These are phyloP conservation scores for Xylaria sp. DNA, from an alignment of 2,329 filamentous ascomycete genomes.

Conservation along the genomic window DNA sequence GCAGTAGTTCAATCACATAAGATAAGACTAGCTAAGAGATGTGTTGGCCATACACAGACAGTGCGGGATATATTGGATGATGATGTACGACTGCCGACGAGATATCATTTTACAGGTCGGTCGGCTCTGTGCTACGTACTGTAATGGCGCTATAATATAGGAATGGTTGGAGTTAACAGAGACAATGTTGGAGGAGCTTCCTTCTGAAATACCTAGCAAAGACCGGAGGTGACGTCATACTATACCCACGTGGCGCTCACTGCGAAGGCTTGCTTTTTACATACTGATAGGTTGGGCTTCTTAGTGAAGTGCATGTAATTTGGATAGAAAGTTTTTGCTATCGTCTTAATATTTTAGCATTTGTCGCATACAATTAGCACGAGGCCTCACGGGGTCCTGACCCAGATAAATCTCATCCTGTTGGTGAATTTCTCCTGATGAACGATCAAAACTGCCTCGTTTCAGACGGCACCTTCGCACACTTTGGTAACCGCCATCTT, in stretches of 20 bases:
- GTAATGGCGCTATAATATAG: not conserved
- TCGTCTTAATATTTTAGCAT: no score
- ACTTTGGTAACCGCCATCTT: not conserved
- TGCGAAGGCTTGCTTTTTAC: not conserved
- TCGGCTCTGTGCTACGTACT: not conserved
- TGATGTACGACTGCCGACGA: conserved; percentile 7
- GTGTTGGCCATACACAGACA: not conserved
- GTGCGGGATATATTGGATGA: not conserved
- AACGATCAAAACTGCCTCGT: not conserved
- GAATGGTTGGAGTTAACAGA: not conserved
- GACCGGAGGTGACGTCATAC: not conserved
- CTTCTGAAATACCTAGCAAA: not conserved
- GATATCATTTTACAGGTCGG: not conserved
- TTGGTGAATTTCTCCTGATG: not conserved
- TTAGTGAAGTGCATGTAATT: no score
- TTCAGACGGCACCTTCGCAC: not conserved
- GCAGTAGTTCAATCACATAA: no score
- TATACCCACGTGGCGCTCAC: not conserved
- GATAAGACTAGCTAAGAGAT: no score
- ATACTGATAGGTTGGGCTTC: no score
- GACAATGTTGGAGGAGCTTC: not conserved
- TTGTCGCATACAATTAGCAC: no score
- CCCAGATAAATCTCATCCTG: no score
- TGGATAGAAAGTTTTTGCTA: no score
- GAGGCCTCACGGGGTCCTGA: no score